These are phyloP conservation scores for maize (Zea mays) DNA, from an alignment of 176 grass and related monocot species.

Conservation along the genomic window DNA sequence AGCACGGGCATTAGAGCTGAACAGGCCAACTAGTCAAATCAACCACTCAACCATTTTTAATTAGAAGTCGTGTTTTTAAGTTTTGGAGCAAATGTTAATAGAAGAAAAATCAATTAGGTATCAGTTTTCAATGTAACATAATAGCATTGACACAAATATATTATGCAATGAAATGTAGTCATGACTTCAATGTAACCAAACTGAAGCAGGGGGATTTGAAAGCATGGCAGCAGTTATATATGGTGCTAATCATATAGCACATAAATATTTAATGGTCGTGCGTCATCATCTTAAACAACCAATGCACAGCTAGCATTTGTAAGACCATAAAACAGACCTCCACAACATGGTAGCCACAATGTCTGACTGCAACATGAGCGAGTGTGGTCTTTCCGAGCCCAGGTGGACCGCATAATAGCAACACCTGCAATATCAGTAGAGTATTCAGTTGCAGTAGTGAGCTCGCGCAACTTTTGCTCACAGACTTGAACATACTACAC, in stretches of 20 bases:
- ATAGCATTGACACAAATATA: constrained; percentile 12
- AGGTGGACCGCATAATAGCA: constrained; percentile 91
- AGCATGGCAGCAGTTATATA: constrained; percentile 31
- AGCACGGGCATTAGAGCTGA: background rate
- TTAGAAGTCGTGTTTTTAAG: background rate
- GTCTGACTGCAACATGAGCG: constrained; percentile 83
- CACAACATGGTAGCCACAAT: constrained; percentile 93
- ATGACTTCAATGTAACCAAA: constrained; percentile 15
- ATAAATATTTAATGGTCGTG: constrained; percentile 8
- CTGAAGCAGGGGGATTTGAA: constrained; percentile 6
- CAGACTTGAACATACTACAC: constrained; percentile 14
- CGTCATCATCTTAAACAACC: constrained; percentile 17
- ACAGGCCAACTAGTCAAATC: constrained; percentile 29
- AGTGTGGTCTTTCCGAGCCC: constrained; percentile 97
- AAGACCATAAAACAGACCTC: constrained; percentile 61
- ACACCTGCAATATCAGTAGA: constrained; percentile 58
- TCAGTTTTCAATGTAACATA: background rate
- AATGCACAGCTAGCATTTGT: background rate
- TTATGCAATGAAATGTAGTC: constrained; percentile 3
- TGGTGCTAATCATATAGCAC: constrained; percentile 7
- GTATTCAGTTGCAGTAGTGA: constrained; percentile 15
- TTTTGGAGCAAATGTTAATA: constrained; percentile 8
- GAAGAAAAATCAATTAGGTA: background rate
- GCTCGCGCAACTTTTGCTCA: constrained; percentile 6
- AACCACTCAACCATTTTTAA: constrained; percentile 16